Percentiles rank a stretch among this genome's conserved stretches.
These are phyloP conservation scores for Lodderomyces beijingensis DNA, from an alignment of 1,139 yeast species.

Conservation along the genomic window DNA sequence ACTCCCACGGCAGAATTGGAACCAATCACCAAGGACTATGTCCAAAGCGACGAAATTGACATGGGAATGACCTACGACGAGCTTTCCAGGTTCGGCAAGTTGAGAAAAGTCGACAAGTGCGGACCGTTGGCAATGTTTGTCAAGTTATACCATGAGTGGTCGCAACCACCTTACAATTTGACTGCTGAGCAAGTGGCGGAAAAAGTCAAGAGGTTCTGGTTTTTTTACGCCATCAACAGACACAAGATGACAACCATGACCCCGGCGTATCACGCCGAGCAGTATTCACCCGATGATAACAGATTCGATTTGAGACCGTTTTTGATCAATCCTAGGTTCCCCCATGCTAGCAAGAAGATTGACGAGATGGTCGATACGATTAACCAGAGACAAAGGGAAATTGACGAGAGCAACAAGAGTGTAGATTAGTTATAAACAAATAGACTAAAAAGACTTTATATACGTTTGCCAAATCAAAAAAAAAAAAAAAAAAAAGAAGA, in stretches of 20 bases:
- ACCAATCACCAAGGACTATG: conserved; percentile 87
- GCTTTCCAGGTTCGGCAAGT: conserved; percentile 82
- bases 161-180: conserved; percentile 58
- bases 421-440: conserved; percentile 21
- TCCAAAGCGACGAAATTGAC: conserved; percentile 93
- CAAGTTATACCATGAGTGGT: conserved; percentile 88
- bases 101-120: conserved; percentile 87
- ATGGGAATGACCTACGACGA: conserved; percentile 99
- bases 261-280: conserved; percentile 96
- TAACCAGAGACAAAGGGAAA: conserved; percentile 34
- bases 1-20: conserved; percentile 98
- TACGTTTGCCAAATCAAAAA: not conserved
- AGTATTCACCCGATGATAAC: conserved; percentile 96
- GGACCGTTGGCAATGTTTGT: conserved; percentile 96
- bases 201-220: conserved; percentile 88
- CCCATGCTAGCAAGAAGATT: conserved; percentile 86
- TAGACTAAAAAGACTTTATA: not conserved
- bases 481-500: too few species aligned
- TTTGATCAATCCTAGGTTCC: conserved; percentile 83
- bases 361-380: conserved; percentile 63
- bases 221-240: conserved; percentile 89
- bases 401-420: conserved; percentile 20
- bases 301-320: conserved; percentile 94
- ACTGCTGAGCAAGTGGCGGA: conserved; percentile 83
- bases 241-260: conserved; percentile 97